phyloP scores from a whole-genome alignment of 306 rosid genomes.

The Vigna reflexopilosa region DNA sequence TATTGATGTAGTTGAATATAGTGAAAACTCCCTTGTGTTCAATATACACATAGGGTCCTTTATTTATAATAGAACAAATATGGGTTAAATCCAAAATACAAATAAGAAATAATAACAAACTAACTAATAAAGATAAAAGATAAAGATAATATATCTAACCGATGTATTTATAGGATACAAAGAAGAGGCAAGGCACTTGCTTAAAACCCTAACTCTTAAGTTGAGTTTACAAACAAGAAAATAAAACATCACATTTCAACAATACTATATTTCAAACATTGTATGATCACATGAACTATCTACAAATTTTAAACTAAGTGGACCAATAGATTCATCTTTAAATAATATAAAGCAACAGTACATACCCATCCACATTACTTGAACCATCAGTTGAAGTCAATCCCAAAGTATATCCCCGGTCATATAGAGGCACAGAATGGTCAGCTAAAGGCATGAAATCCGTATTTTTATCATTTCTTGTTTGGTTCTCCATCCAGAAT shows the following conservation, averaged over 20 bases:
- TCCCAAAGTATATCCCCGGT: conserved; percentile 91
- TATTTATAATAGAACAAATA: no score
- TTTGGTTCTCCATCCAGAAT: conserved; percentile 90
- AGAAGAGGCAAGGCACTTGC: no score
- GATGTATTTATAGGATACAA: no score
- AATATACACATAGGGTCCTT: no score
- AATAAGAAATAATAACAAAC: no score
- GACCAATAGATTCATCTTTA: conserved; percentile 33
- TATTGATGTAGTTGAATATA: no score
- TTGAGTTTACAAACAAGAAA: no score
- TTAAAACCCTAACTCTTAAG: no score
- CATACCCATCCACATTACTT: conserved; percentile 76
- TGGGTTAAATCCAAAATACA: no score
- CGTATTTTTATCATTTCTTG: conserved; percentile 53
- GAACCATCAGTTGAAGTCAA: conserved; percentile 74
- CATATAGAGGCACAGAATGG: conserved; percentile 85
- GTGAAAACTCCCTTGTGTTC: no score
- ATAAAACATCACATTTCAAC: not conserved
- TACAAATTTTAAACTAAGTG: conserved; percentile 24
- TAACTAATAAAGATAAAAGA: no score
- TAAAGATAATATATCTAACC: no score
- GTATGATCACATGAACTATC: conserved; percentile 10
- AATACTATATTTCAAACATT: conserved; percentile 15
- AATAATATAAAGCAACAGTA: conserved; percentile 36
- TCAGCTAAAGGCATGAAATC: conserved; percentile 66